A percentile compares a stretch with the other conserved stretches of the same genome.
These are phyloP conservation scores for Fusarium abutilonis DNA, from an alignment of 2,329 filamentous ascomycete species.

Conservation along the genomic window DNA sequence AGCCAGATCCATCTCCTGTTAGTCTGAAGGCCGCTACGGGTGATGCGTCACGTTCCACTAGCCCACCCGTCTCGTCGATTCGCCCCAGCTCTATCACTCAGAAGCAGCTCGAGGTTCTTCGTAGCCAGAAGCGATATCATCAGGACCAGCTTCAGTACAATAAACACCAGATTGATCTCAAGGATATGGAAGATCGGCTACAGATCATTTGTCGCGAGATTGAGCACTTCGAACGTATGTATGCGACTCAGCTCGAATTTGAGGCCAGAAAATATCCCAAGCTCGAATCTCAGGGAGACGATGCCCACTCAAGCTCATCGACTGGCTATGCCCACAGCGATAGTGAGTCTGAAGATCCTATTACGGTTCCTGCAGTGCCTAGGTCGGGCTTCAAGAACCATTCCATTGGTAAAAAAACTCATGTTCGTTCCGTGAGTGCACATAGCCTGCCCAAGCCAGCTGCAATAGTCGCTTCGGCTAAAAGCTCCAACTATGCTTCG, in stretches of 20 bases:
- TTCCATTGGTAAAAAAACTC: constrained; percentile 20
- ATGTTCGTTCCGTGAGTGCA: constrained; percentile 34
- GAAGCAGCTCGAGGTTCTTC: constrained; percentile 65
- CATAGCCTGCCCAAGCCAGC: constrained; percentile 47
- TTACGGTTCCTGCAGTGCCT: background rate
- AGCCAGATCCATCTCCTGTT: constrained; percentile 8
- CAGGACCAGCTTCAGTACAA: constrained; percentile 70
- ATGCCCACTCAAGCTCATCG: constrained; percentile 25
- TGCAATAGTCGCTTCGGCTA: constrained; percentile 33
- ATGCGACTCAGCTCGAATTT: constrained; percentile 56
- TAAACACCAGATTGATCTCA: constrained; percentile 69
- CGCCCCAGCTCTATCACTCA: constrained; percentile 68
- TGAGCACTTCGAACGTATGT: constrained; percentile 59
- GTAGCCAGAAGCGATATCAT: constrained; percentile 63
- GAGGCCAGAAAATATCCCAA: constrained; percentile 58
- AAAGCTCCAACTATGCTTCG: constrained; percentile 29
- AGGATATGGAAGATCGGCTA: constrained; percentile 57
- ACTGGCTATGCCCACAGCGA: constrained; percentile 8
- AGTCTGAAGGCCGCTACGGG: background rate
- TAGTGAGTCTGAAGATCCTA: constrained; percentile 9
- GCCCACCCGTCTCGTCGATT: constrained; percentile 66
- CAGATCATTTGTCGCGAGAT: constrained; percentile 58
- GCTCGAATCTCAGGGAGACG: constrained; percentile 41
- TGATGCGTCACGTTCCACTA: constrained; percentile 26
- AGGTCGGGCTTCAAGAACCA: constrained; percentile 13